Evolutionary conservation across 2,329 filamentous ascomycete species (phyloP), one percentile per base, ranked within the genome.

Genomic region (Lecanicillium sp.): DNA sequence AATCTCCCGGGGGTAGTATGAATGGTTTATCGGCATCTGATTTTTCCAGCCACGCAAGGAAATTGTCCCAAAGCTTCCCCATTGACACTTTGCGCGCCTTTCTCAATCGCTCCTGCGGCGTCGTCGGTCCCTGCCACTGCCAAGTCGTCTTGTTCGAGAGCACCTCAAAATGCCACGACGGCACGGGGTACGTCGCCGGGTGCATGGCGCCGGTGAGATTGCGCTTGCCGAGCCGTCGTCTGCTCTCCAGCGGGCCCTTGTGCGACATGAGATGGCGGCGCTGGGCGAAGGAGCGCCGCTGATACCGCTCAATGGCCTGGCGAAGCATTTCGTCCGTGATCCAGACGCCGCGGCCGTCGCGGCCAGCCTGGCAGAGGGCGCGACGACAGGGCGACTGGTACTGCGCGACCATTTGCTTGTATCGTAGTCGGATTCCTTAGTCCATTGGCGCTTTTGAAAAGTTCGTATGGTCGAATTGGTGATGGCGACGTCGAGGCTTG

Each of bases 221-320:
- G 48, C 78, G 71, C 58, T 70, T 78, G 29, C 75, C 75, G 17
- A 73, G 56, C 6, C 77, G 70, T 24, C 73, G 74, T 24, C 74
- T 71, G 56, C 68, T 72, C 61, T 81, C 78, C 52, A 81, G 65
- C 1, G 77, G 77, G 0, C 77, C 78, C 0, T 74, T 72, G 6
- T 72, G 66, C 21, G 71, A 74, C 56, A 66, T 69, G 11, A 71
- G 52, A 24, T 51, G 55, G 40, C 68, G 61, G 20, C 53, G 52
- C 4, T 57, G 44, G 10, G 49, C 46, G 5, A 49, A 14, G n/a
- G 49, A 50, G 7, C 52, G 39, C 17, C 57, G 58, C n/a, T 56
- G 53, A 17, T 59, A 64, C 37, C 56, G 59, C 26, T 66, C 60
- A 56, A 63, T 55, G 44, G 64, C 60, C 46, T 58, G 59, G 11